Conservation (phyloP, 2,329 filamentous ascomycete genomes). For the Nemania bipapillata region DNA sequence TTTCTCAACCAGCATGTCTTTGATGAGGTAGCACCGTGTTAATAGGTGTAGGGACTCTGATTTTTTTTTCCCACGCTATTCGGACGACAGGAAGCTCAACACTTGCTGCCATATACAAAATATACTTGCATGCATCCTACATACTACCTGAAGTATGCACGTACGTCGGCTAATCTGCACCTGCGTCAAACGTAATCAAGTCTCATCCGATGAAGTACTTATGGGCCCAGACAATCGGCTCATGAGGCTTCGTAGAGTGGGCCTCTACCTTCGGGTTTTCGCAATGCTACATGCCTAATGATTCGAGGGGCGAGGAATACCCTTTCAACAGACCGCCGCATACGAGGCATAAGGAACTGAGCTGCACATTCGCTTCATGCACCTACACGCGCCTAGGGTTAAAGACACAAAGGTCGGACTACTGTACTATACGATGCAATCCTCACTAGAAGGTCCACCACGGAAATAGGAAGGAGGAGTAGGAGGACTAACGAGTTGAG, state of each 20-base stretch:
- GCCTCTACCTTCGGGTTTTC: background rate
- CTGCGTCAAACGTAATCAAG: background rate
- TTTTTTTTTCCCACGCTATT: background rate
- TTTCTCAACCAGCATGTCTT: too few relatives aligned
- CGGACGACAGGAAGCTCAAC: background rate
- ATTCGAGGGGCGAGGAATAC: background rate
- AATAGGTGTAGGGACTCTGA: too few relatives aligned
- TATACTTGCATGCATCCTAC: background rate
- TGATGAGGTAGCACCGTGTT: too few relatives aligned
- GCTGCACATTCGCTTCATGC: too few relatives aligned
- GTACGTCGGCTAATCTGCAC: background rate
- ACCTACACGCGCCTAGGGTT: background rate
- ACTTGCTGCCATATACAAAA: background rate
- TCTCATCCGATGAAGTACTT: background rate
- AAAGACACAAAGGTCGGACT: too few relatives aligned
- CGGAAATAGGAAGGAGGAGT: background rate
- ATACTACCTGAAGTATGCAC: background rate
- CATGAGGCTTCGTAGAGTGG: background rate
- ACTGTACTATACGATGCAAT: background rate
- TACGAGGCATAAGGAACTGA: background rate
- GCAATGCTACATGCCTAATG: background rate
- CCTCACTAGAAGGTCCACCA: background rate
- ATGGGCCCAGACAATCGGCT: background rate
- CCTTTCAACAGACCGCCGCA: background rate
- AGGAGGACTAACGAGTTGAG: background rate